Evolutionary conservation across 805 yeast genomes (phyloP).

Genomic region (Candida ipomoeae): DNA sequence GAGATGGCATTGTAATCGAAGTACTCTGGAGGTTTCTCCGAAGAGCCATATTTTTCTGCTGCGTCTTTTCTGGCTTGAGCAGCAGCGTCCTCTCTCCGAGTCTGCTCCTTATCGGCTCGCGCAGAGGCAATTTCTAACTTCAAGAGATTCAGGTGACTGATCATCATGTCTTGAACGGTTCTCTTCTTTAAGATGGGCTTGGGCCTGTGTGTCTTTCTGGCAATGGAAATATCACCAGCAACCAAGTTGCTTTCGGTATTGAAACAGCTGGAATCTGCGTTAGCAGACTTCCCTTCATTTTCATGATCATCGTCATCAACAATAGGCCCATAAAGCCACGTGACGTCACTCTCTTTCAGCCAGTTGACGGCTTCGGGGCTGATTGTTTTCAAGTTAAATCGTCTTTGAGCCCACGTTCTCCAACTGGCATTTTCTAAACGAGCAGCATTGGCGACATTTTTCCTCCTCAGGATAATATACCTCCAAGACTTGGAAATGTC

Average conservation of each 20-base stretch:
- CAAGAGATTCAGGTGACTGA: constrained; percentile 50
- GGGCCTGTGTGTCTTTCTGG: constrained; percentile 35
- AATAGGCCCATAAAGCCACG: constrained; percentile 96
- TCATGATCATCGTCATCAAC: constrained; percentile 41
- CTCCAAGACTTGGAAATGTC: constrained; percentile 96
- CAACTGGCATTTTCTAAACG: constrained; percentile 62
- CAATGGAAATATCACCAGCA: constrained; percentile 44
- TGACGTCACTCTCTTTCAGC: constrained; percentile 95
- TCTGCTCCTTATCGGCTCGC: constrained; percentile 26
- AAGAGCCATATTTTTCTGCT: constrained; percentile 6
- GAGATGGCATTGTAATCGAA: constrained; percentile 42
- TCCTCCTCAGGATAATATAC: constrained; percentile 76
- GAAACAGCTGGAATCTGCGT: constrained; percentile 15
- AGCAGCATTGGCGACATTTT: constrained; percentile 67
- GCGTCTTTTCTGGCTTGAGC: constrained; percentile 19
- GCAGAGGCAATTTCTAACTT: constrained; percentile 40
- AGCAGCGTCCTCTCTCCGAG: constrained; percentile 28
- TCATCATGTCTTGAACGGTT: constrained; percentile 76
- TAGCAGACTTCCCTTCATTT: constrained; percentile 20
- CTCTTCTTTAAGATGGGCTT: constrained; percentile 89
- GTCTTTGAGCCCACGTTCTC: constrained; percentile 92
- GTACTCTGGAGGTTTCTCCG: constrained; percentile 33
- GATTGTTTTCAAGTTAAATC: constrained; percentile 64
- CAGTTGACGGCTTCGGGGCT: constrained; percentile 91
- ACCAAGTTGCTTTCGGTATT: constrained; percentile 39